phyloP scores from a whole-genome alignment of 192 early-diverging fungal species.

The Anaeromyces robustus region DNA sequence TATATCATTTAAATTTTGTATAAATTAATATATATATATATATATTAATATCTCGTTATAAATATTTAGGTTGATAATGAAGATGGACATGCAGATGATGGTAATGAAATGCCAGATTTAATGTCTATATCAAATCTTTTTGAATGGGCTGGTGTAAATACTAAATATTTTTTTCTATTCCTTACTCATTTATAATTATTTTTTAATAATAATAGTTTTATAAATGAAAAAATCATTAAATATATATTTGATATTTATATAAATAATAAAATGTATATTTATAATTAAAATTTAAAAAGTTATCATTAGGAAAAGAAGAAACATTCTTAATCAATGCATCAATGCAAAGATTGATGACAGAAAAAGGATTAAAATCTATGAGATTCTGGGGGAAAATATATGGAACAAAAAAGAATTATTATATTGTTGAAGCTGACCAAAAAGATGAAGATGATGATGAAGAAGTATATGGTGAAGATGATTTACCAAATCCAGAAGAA shows the following conservation, averaged over 20 bases:
- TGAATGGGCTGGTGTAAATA: conserved; percentile 42
- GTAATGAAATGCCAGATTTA: conserved; percentile 40
- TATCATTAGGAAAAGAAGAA: conserved; percentile 34
- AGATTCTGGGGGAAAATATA: conserved; percentile 39
- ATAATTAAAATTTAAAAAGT: conserved; percentile 2
- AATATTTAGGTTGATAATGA: conserved; percentile 1
- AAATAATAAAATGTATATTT: too few species aligned
- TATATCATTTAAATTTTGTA: too few species aligned
- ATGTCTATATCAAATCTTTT: conserved; percentile 33
- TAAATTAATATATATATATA: neutral
- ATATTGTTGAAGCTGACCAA: conserved; percentile 35
- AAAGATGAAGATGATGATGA: conserved; percentile 28
- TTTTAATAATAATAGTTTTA: too few species aligned
- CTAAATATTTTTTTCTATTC: too few species aligned
- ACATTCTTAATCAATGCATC: conserved; percentile 37
- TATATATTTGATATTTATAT: neutral
- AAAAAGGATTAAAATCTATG: conserved; percentile 34
- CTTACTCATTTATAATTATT: too few species aligned
- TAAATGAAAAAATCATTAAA: neutral
- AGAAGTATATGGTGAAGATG: conserved; percentile 12
- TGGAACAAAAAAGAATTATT: conserved; percentile 21
- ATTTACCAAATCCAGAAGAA: conserved; percentile 16
- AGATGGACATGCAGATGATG: conserved; percentile 13
- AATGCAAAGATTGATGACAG: conserved; percentile 23
- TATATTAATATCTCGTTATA: too few species aligned